phyloP scores from a whole-genome alignment of 306 rosid species.

The Carpinus fangiana region DNA sequence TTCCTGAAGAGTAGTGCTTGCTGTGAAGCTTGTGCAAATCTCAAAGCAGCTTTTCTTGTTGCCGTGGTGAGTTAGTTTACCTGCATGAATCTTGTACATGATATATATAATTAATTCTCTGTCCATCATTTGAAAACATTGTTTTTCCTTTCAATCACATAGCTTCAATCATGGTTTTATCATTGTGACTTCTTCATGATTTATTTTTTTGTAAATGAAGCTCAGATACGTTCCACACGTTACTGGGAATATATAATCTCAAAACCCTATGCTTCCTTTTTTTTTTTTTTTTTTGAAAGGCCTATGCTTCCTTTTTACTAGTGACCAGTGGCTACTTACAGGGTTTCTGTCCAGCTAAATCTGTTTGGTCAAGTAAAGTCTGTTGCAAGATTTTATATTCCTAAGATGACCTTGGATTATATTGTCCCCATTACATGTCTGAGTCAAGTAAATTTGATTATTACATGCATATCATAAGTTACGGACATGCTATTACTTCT shows the following conservation, averaged over 20 bases:
- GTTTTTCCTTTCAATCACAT: neutral
- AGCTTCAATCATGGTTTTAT: neutral
- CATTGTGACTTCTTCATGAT: conserved; percentile 1
- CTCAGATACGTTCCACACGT: neutral
- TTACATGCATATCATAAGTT: neutral
- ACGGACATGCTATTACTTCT: neutral
- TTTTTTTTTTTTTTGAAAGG: too few relatives aligned
- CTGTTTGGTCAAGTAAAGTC: neutral
- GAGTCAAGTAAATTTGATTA: neutral
- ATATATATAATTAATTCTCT: neutral
- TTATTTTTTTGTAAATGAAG: neutral
- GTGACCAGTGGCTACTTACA: neutral
- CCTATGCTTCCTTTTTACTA: neutral
- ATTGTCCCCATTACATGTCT: neutral
- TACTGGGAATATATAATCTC: neutral
- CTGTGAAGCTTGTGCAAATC: conserved; percentile 99
- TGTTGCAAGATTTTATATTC: too few relatives aligned
- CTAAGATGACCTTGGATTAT: too few relatives aligned
- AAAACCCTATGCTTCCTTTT: neutral
- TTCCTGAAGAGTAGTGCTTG: conserved; percentile 83
- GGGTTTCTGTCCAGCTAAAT: neutral
- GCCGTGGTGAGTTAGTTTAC: conserved; percentile 79
- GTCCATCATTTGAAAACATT: neutral
- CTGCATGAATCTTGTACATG: neutral
- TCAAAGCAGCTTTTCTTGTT: conserved; percentile 96